Percentiles rank a stretch among this genome's conserved stretches.
Conservation (phyloP, 2,329 filamentous ascomycete genomes). For the Corniculantispora saksenae region DNA sequence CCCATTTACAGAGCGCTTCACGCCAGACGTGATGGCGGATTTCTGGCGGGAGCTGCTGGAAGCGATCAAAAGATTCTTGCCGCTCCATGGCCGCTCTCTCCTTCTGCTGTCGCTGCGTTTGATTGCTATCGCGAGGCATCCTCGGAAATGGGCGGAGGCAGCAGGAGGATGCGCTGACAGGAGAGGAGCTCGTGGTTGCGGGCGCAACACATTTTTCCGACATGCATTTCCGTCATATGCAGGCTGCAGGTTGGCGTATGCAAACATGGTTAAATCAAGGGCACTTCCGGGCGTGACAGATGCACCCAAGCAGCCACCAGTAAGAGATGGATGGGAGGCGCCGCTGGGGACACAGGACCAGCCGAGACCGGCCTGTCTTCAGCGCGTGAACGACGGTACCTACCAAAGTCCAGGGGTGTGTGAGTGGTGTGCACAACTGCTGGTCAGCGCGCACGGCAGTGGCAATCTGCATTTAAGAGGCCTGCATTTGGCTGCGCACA, state of each 20-base stretch:
- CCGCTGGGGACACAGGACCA: neutral
- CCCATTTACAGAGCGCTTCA: constrained; percentile 12
- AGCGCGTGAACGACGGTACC: no score
- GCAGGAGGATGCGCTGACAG: neutral
- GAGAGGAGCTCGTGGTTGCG: neutral
- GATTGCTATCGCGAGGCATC: neutral
- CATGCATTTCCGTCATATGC: neutral
- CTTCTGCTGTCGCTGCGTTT: neutral
- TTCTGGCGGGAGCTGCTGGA: constrained; percentile 7
- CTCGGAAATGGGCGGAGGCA: neutral
- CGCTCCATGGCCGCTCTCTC: neutral
- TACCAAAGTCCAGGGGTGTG: neutral
- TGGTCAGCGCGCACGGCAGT: neutral
- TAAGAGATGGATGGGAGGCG: neutral
- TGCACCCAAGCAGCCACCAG: neutral
- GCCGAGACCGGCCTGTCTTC: neutral
- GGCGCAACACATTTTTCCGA: neutral
- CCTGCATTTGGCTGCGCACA: no score
- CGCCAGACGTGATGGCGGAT: constrained; percentile 12
- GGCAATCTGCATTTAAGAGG: no score
- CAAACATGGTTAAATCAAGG: neutral
- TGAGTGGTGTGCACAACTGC: neutral
- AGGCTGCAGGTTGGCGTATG: neutral
- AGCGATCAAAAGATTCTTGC: neutral
- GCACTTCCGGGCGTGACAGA: neutral